These are phyloP conservation scores for Phyllostachys edulis DNA, from an alignment of 176 grass and related monocot genomes.

Conservation along the genomic window DNA sequence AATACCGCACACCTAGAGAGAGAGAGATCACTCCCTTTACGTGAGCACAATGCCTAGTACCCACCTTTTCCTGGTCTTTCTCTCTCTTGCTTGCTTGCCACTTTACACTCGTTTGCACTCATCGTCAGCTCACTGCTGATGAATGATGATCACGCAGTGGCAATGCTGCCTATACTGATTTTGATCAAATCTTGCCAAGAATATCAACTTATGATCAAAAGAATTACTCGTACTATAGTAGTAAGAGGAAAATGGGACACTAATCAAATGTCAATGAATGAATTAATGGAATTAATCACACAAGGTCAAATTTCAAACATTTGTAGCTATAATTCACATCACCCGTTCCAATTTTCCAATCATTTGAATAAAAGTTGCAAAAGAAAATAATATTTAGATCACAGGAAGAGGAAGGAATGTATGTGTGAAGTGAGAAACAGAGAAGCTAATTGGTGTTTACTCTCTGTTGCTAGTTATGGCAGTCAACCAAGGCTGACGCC, in stretches of 20 bases:
- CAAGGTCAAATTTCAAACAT: slow-evolving; percentile 14
- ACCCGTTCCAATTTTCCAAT: slow-evolving; percentile 43
- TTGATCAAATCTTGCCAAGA: neutral
- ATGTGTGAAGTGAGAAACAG: neutral
- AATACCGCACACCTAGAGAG: neutral
- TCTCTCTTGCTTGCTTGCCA: slow-evolving; percentile 17
- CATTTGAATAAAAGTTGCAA: slow-evolving; percentile 28
- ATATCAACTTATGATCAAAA: neutral
- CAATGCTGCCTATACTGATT: neutral
- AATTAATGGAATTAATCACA: slow-evolving; percentile 44
- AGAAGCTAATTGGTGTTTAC: slow-evolving; percentile 8
- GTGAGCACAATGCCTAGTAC: slow-evolving; percentile 61
- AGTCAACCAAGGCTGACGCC: slow-evolving; percentile 68
- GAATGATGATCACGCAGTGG: neutral
- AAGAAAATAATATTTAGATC: slow-evolving; percentile 21
- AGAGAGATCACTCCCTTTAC: slow-evolving; percentile 45
- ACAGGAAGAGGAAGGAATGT: neutral
- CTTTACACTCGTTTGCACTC: slow-evolving; percentile 50
- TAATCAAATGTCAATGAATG: neutral
- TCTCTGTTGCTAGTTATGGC: slow-evolving; percentile 60
- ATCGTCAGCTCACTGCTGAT: slow-evolving; percentile 29
- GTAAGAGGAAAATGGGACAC: neutral
- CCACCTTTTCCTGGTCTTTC: slow-evolving; percentile 39
- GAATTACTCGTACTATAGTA: neutral
- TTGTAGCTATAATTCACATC: slow-evolving; percentile 44